Evolutionary conservation across 805 yeast genomes (phyloP), one percentile per base, ranked within the genome.

Genomic region (Limtongia smithiae): DNA sequence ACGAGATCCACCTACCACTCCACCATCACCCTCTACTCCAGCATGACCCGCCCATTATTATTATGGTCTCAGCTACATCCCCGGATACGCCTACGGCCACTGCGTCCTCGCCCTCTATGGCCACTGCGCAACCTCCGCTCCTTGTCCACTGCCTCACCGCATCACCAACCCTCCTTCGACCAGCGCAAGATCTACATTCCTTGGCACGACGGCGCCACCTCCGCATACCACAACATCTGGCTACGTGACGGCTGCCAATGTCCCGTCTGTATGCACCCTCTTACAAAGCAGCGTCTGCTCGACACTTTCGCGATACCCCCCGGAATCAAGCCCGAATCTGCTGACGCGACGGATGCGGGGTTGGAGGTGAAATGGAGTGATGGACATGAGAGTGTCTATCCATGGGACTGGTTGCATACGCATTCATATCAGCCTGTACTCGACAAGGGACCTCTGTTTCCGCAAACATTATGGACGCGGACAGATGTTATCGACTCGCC

Each of bases 211-310:
- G 66, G 65, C 8, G 37, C 44, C 24, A 57, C 56, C 1, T 64
- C 68, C 36, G 47, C 60, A 25, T 65, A 50, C 51, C 80, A 78
- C 60, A 62, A 74, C 61, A 71, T 82, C 39, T 82, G 86, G 86
- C 69, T 82, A 17, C 68, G 87, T 40, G 87, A 82, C 63, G 73
- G 76, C 58, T 82, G 87, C 57, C 82, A 75, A 53, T 81, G 85
- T 55, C 64, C 67, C 9, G 55, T 69, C 25, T 80, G 85, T 63
- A 79, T 71, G 64, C 80, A 75, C 60, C 65, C 72, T 2, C 60
- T 66, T 40, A 82, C 87, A 30, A 78, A 76, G 58, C 87, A 82
- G 64, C 66, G 86, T 43, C 65, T 81, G 21, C 69, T 78, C 41
- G 77, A 81, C 58, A 75, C 83, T 12, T 78, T 78, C 56, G 62